Evolutionary conservation across 1,284 basidiomycete species (phyloP).

Genomic region (Serendipita sp.): DNA sequence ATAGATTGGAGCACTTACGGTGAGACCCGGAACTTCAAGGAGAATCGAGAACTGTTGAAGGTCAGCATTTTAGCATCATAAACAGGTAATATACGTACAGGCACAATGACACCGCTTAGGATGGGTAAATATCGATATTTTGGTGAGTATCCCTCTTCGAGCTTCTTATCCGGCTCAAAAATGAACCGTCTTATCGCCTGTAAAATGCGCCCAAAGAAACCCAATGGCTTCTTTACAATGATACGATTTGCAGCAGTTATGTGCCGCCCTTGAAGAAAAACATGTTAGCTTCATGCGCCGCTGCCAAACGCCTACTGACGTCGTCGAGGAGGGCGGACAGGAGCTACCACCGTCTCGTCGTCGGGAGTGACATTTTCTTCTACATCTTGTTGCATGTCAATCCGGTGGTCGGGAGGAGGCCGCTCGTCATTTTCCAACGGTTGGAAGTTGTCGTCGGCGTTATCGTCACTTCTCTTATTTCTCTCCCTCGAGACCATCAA

Average conservation of each 20-base stretch:
- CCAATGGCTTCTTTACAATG: too few relatives aligned
- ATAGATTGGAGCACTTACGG: constrained; percentile 21
- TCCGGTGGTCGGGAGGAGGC: neutral
- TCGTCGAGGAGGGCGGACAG: neutral
- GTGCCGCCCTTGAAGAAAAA: neutral
- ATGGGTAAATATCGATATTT: constrained; percentile 36
- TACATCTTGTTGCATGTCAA: neutral
- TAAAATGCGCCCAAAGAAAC: neutral
- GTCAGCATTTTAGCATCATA: neutral
- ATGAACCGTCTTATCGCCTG: constrained; percentile 8
- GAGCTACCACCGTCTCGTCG: neutral
- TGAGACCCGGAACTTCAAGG: constrained; percentile 65
- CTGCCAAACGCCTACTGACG: neutral
- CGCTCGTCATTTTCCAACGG: neutral
- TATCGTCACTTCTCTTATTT: neutral
- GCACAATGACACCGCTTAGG: constrained; percentile 53
- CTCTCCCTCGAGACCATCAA: neutral
- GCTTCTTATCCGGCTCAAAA: constrained; percentile 8
- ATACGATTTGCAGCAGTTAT: too few relatives aligned
- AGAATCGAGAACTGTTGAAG: constrained; percentile 47
- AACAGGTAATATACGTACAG: constrained; percentile 18
- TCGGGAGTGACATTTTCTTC: neutral
- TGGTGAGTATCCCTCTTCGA: constrained; percentile 15
- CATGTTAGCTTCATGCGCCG: neutral
- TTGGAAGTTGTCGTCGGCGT: neutral